phyloP scores from a whole-genome alignment of 169 alveolate genomes.

The Plasmodium falciparum region DNA sequence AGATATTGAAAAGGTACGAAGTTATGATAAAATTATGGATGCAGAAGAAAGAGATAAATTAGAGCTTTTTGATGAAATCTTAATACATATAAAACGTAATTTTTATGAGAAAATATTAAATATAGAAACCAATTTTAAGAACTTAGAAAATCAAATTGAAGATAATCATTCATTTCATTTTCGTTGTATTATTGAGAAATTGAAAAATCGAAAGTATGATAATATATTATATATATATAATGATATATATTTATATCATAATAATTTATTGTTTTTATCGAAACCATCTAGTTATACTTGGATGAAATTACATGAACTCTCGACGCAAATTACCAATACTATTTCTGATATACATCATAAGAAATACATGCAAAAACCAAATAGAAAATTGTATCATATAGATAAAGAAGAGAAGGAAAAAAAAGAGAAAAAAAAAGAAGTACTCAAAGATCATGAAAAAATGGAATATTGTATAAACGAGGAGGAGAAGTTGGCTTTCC shows the following conservation, averaged over 20 bases:
- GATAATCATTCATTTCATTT: slow-evolving; percentile 46
- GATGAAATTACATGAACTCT: slow-evolving; percentile 69
- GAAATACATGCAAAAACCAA: slow-evolving; percentile 6
- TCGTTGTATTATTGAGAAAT: slow-evolving; percentile 57
- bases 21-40: neutral
- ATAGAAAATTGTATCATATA: neutral
- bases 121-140: slow-evolving; percentile 66
- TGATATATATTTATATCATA: slow-evolving; percentile 48
- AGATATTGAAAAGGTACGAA: neutral
- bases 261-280: slow-evolving; percentile 51
- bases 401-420: slow-evolving; percentile 16
- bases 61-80: slow-evolving; percentile 49
- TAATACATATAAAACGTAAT: neutral
- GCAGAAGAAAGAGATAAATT: slow-evolving; percentile 16
- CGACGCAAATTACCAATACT: slow-evolving; percentile 24
- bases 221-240: slow-evolving; percentile 32
- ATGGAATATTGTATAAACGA: slow-evolving; percentile 41
- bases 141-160: slow-evolving; percentile 53
- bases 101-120: slow-evolving; percentile 46
- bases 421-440: slow-evolving; percentile 11
- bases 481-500: slow-evolving; percentile 70
- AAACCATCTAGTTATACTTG: slow-evolving; percentile 68
- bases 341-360: slow-evolving; percentile 35
- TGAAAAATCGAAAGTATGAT: slow-evolving; percentile 35
- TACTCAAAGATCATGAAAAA: neutral